Percentiles rank a stretch among this genome's conserved stretches.
Evolutionary conservation across 306 rosid genomes (phyloP).

Genomic region (Malus orientalis): DNA sequence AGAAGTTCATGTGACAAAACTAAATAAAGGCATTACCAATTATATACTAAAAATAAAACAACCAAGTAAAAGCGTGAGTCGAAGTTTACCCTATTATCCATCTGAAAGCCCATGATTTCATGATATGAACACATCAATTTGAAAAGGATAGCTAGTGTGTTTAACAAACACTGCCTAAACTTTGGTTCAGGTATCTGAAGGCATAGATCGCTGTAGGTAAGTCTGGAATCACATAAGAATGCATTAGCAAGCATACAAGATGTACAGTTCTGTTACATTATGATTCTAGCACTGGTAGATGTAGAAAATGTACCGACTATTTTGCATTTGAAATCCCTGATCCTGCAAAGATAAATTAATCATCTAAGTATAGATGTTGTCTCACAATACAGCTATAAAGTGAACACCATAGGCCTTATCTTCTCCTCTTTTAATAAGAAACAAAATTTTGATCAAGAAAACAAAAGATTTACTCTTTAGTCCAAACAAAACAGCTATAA

Average conservation of each 20-base stretch:
- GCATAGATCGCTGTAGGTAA: slow-evolving; percentile 97
- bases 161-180: slow-evolving; percentile 81
- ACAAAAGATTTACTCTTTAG: neutral
- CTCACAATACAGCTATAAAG: neutral
- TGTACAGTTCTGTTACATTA: neutral
- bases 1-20: neutral
- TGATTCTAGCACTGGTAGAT: slow-evolving; percentile 13
- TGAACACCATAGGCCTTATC: neutral
- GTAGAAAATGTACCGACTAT: slow-evolving; percentile 62
- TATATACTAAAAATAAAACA: neutral
- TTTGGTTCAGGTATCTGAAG: slow-evolving; percentile 78
- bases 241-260: slow-evolving; percentile 24
- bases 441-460: neutral
- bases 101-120: slow-evolving; percentile 82
- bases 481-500: neutral
- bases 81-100: slow-evolving; percentile 57
- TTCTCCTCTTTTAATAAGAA: neutral
- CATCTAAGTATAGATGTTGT: slow-evolving; percentile 8
- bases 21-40: neutral
- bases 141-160: slow-evolving; percentile 74
- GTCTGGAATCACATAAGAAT: slow-evolving; percentile 47
- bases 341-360: slow-evolving; percentile 54
- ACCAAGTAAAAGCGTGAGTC: slow-evolving; percentile 5
- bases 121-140: slow-evolving; percentile 83
- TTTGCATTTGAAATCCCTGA: slow-evolving; percentile 51